Base-by-base conservation (phyloP, 108 stramenopile genomes). In the Craspedostauros australis region DNA sequence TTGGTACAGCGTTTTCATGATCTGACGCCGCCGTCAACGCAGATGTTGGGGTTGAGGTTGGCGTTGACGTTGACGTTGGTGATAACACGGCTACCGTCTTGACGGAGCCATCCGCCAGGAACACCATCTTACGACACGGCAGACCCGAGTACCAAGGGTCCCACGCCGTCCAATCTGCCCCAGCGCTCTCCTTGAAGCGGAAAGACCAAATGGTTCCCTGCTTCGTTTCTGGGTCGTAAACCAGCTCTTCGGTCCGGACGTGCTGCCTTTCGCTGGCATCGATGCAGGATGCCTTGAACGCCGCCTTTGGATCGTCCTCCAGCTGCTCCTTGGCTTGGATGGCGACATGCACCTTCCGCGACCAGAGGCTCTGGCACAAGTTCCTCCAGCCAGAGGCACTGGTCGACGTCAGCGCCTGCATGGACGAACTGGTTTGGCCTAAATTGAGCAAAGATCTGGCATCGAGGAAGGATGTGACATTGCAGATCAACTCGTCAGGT, bases 141-240 rank as follows among this genome's bases (percentile, higher is more conserved):
- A 54, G 44, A 14, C 74, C 62, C 43, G 62, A 70, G 72, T 58
- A 78, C 79, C 76, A 80, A 3, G 79, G 77, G 70, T 82, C 87
- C 56, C 48, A 64, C 14, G 63, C 45, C 16, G 82, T 84, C 87
- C 87, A 88, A 39, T 82, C 82, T 2, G 42, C n/a, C 26, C 85
- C 87, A 9, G 87, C 87, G 11, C 66, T 57, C 50, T 88, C 79
- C 40, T 88, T 88, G 64, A 88, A 84, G 4, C 83, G 75, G 64
- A 84, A 84, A 12, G 65, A 72, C 87, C 87, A 84, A 5, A 78
- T 51, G 1, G 76, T 72, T 5, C 80, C 82, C 25, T 49, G 41
- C 16, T 31, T 39, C 16, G 70, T 57, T 7, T 46, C 38, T 2
- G 61, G 60, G 64, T 88, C 68, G 41, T 73, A 88, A 34, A 76